A percentile compares a stretch with the other conserved stretches of the same genome.
Evolutionary conservation across 1,139 yeast species (phyloP).

Genomic region (Candida buenavistaensis): DNA sequence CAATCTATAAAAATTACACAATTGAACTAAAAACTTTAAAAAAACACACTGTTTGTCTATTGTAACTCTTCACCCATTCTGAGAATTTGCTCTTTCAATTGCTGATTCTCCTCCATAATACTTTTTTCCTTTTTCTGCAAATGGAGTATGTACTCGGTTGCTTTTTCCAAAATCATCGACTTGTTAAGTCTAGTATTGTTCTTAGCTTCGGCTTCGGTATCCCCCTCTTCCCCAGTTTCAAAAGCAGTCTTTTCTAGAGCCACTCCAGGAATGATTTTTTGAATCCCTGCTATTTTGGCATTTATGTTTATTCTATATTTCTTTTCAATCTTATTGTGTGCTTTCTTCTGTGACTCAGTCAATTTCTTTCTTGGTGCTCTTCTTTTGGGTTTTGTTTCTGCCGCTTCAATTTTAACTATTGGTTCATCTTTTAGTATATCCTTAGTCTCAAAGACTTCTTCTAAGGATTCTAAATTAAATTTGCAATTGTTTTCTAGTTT

Average conservation of each 20-base stretch:
- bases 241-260: slow-evolving; percentile 60
- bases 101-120: slow-evolving; percentile 13
- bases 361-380: slow-evolving; percentile 58
- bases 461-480: slow-evolving; percentile 21
- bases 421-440: slow-evolving; percentile 22
- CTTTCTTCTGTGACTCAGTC: slow-evolving; percentile 63
- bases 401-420: slow-evolving; percentile 3
- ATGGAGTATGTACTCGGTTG: slow-evolving; percentile 57
- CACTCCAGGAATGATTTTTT: slow-evolving; percentile 64
- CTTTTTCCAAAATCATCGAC: slow-evolving; percentile 65
- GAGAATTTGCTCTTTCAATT: slow-evolving; percentile 11
- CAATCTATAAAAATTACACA: background rate
- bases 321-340: slow-evolving; percentile 71
- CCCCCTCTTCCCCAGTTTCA: slow-evolving; percentile 39
- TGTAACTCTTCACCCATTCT: slow-evolving; percentile 12
- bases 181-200: slow-evolving; percentile 47
- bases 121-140: slow-evolving; percentile 16
- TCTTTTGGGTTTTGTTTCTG: slow-evolving; percentile 20
- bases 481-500: slow-evolving; percentile 14
- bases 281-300: slow-evolving; percentile 67
- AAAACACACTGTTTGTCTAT: background rate
- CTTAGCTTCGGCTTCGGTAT: slow-evolving; percentile 18
- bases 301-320: slow-evolving; percentile 72
- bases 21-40: background rate
- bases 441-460: slow-evolving; percentile 26